Base-by-base conservation (phyloP, 495 filamentous ascomycete genomes). In the Podospora fimiseda region DNA sequence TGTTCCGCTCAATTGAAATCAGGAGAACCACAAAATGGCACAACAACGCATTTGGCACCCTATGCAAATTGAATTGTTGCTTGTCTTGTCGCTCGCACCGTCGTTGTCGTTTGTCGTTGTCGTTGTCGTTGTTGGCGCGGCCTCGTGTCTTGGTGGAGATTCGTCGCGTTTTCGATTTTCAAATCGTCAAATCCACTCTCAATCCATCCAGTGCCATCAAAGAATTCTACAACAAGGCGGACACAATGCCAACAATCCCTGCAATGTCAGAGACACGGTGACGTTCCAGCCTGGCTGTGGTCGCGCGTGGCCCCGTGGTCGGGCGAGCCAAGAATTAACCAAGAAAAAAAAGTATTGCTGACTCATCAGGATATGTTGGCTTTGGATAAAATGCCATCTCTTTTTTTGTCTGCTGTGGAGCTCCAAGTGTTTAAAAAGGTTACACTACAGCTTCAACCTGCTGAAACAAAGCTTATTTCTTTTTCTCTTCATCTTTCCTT, bases 111-210 rank as follows among this genome's bases (percentile, higher is more conserved):
- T n/a, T n/a, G n/a, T 33, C 27, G 27, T 33, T 11, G 27, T 33
- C 27, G 27, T 11, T 11, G 27, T 33, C 27, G 27, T 33, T 33
- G 27, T 6, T 11, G 6, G 27, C 27, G 27, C 27, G 27, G n/a
- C n/a, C n/a, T n/a, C n/a, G n/a, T n/a, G n/a, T n/a, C n/a, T n/a
- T n/a, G n/a, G n/a, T n/a, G n/a, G n/a, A n/a, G n/a, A n/a, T n/a
- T 36, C 23, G 57, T 53, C 53, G 50, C 51, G 53, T 60, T 50
- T 51, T 55, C 27, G 27, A 33, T 33, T 11, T 33, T 58, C 23
- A 45, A 50, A 9, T 27, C 14, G 15, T 38, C 7, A 11, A 15
- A 18, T 16, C 15, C 16, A 27, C 21, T 9, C 33, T 18, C 14
- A 33, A 33, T 33, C 11, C 6, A 5, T 33, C 27, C 27, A 33